Percentiles rank a stretch among this genome's conserved stretches.
Evolutionary conservation across 2,329 filamentous ascomycete genomes (phyloP).

Genomic region (Gyromitra esculenta): DNA sequence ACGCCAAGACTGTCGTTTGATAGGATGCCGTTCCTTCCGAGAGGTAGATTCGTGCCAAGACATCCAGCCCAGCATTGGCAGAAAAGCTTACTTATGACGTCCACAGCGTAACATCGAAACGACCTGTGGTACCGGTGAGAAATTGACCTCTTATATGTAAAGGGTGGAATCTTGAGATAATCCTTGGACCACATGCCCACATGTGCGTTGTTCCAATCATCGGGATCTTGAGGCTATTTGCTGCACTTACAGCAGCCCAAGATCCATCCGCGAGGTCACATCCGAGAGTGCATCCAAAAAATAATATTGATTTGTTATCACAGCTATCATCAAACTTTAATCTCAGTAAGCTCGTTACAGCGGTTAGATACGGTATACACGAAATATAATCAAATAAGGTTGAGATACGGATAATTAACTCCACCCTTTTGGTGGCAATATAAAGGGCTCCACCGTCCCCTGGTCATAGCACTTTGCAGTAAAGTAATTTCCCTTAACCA

Average conservation of each 20-base stretch:
- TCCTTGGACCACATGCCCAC: background rate
- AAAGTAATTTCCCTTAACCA: too few relatives aligned
- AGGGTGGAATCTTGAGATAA: background rate
- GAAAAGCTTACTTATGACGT: constrained; percentile 47
- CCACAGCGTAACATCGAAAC: background rate
- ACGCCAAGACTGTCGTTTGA: background rate
- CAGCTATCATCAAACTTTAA: background rate
- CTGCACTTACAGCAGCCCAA: background rate
- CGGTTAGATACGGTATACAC: too few relatives aligned
- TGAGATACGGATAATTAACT: too few relatives aligned
- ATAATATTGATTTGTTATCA: background rate
- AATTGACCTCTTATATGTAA: background rate
- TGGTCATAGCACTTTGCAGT: too few relatives aligned
- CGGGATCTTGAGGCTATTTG: background rate
- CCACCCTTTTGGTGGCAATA: too few relatives aligned
- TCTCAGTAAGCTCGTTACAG: background rate
- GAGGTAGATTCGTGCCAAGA: constrained; percentile 2
- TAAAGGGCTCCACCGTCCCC: too few relatives aligned
- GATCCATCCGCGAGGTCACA: background rate
- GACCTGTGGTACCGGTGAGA: background rate
- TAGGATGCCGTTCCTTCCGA: constrained; percentile 37
- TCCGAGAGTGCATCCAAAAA: background rate
- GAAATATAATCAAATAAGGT: too few relatives aligned
- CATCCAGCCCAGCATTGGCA: constrained; percentile 41
- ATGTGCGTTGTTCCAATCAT: background rate